These are phyloP conservation scores for Euphorbia corollata DNA, from an alignment of 441 rosid genomes.

Conservation along the genomic window DNA sequence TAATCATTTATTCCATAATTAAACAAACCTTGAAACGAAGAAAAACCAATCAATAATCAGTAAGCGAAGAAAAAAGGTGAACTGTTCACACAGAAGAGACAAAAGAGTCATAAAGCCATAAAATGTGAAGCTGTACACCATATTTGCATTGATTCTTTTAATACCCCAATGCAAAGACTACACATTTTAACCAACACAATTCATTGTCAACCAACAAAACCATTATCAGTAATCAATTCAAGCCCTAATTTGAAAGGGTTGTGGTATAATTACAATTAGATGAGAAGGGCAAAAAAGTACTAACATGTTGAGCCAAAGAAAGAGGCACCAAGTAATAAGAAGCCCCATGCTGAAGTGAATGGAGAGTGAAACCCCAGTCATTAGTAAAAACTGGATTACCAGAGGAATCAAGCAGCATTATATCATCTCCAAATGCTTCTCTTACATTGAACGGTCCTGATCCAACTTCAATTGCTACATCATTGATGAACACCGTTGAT, in stretches of 20 bases:
- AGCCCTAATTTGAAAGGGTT: not conserved
- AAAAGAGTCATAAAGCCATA: not conserved
- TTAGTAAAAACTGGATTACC: slow-evolving; percentile 77
- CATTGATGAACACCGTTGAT: slow-evolving; percentile 74
- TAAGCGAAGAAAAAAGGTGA: slow-evolving; percentile 1
- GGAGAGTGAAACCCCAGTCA: slow-evolving; percentile 75
- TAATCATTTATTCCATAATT: not conserved
- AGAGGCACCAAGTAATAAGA: slow-evolving; percentile 62
- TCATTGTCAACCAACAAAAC: no score
- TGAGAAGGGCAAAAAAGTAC: slow-evolving; percentile 3
- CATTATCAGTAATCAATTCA: not conserved
- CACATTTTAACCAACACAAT: no score
- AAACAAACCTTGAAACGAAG: slow-evolving; percentile 11
- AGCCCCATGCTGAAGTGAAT: slow-evolving; percentile 74
- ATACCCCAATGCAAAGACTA: not conserved
- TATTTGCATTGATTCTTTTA: not conserved
- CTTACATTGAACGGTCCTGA: slow-evolving; percentile 67
- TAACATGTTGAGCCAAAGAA: slow-evolving; percentile 14
- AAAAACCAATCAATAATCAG: slow-evolving; percentile 7
- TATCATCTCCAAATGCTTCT: slow-evolving; percentile 83
- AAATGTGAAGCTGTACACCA: not conserved
- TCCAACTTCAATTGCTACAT: slow-evolving; percentile 63
- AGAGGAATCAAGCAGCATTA: slow-evolving; percentile 53
- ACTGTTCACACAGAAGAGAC: slow-evolving; percentile 18
- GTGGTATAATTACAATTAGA: no score